Conservation (phyloP, 192 early-diverging fungal species). For the Martensiomyces pterosporus region DNA sequence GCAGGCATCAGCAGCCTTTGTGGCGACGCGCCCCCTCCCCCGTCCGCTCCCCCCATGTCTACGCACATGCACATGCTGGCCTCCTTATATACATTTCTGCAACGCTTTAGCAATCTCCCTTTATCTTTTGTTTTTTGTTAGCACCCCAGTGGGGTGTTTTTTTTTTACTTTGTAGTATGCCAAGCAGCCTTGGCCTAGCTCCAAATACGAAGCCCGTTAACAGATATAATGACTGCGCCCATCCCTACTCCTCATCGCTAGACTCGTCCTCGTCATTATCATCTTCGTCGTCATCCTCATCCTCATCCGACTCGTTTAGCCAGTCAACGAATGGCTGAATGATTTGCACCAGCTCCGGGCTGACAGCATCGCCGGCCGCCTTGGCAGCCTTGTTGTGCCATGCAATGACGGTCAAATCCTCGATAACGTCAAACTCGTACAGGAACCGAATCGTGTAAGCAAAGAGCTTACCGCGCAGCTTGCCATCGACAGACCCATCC, state of each 20-base stretch:
- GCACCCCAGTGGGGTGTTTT: too few species aligned
- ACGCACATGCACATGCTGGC: too few species aligned
- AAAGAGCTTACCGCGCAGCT: slow-evolving; percentile 54
- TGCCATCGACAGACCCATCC: slow-evolving; percentile 20
- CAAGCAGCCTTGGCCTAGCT: too few species aligned
- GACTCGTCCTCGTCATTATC: slow-evolving; percentile 33
- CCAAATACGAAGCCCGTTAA: too few species aligned
- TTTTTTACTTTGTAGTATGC: slow-evolving; percentile 2
- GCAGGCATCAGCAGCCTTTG: too few species aligned
- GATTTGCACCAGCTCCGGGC: slow-evolving; percentile 49
- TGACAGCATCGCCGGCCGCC: slow-evolving; percentile 32
- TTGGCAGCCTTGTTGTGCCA: slow-evolving; percentile 65
- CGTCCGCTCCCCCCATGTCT: too few species aligned
- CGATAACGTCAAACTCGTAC: slow-evolving; percentile 78
- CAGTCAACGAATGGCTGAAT: slow-evolving; percentile 65
- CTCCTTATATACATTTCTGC: too few species aligned
- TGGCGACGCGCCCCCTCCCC: too few species aligned
- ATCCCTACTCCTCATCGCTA: slow-evolving; percentile 6
- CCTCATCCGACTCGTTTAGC: slow-evolving; percentile 71
- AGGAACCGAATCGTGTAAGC: slow-evolving; percentile 56
- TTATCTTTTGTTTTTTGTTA: too few species aligned
- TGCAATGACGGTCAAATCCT: slow-evolving; percentile 71
- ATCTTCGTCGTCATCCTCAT: slow-evolving; percentile 56
- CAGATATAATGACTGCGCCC: too few species aligned
- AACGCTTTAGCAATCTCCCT: too few species aligned